A percentile compares a stretch with the other conserved stretches of the same genome.
phyloP scores from a whole-genome alignment of 2,329 filamentous ascomycete genomes.

The Cladophialophora immunda region DNA sequence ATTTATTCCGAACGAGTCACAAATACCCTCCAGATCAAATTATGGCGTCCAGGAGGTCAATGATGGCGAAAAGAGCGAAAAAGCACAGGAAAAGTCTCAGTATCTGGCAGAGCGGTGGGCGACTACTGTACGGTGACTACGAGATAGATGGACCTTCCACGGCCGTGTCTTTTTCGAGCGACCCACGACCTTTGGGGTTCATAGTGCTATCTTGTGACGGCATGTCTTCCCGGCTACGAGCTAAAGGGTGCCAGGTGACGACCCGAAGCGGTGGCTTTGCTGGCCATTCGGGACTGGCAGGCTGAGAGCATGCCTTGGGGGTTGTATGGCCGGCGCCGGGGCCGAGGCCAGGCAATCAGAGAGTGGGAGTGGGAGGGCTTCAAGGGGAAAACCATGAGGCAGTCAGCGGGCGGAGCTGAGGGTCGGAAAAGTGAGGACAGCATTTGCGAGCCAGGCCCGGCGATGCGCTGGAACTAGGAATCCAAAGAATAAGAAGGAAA shows the following conservation, averaged over 20 bases:
- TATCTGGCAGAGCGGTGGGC: not conserved
- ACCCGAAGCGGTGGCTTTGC: slow-evolving; percentile 31
- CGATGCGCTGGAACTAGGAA: slow-evolving; percentile 30
- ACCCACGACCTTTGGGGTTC: slow-evolving; percentile 9
- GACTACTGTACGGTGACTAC: slow-evolving; percentile 15
- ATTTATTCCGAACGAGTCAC: slow-evolving; percentile 27
- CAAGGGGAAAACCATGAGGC: slow-evolving; percentile 21
- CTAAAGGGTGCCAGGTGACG: slow-evolving; percentile 27
- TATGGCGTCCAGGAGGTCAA: not conserved
- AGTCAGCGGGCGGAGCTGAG: slow-evolving; percentile 31
- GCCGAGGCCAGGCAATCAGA: slow-evolving; percentile 15
- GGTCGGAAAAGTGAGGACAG: slow-evolving; percentile 35
- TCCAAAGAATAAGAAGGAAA: slow-evolving; percentile 27
- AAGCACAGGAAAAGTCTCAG: not conserved
- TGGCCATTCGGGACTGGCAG: slow-evolving; percentile 16
- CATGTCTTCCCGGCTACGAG: slow-evolving; percentile 23
- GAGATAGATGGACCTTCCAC: slow-evolving; percentile 1
- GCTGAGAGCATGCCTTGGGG: slow-evolving; percentile 17
- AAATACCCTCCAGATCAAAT: slow-evolving; percentile 3
- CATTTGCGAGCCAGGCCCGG: slow-evolving; percentile 33
- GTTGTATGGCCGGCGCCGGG: slow-evolving; percentile 19
- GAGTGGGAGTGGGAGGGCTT: slow-evolving; percentile 8
- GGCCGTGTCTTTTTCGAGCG: slow-evolving; percentile 15
- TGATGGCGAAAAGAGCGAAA: slow-evolving; percentile 1
- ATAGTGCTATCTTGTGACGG: slow-evolving; percentile 35